Conservation (phyloP, 768 basidiomycete genomes). For the Phylloporus arenicola region DNA sequence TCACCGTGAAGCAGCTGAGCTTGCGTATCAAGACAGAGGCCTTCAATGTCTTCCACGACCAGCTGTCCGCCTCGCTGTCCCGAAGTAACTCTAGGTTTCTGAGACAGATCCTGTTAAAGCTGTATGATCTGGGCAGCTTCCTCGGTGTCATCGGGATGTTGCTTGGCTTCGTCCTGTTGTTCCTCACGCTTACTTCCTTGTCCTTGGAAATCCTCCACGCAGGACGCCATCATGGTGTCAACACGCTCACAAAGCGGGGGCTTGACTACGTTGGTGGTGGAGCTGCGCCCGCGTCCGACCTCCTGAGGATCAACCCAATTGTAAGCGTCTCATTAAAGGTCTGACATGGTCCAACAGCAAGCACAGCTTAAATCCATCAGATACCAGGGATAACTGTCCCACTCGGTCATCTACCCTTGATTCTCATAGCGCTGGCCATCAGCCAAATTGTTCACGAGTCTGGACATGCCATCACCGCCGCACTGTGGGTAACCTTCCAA, state of each 20-base stretch:
- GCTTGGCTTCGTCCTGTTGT: slow-evolving; percentile 35
- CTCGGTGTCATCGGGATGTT: slow-evolving; percentile 46
- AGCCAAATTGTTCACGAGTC: slow-evolving; percentile 74
- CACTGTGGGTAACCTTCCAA: slow-evolving; percentile 46
- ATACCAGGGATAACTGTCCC: slow-evolving; percentile 83
- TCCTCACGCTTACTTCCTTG: slow-evolving; percentile 29
- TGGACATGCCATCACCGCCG: slow-evolving; percentile 74
- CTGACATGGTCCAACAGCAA: background rate
- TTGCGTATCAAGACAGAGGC: slow-evolving; percentile 43
- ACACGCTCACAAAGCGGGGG: slow-evolving; percentile 14
- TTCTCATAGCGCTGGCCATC: slow-evolving; percentile 55
- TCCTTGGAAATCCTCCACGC: slow-evolving; percentile 11
- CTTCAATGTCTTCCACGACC: slow-evolving; percentile 48
- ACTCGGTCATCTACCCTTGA: slow-evolving; percentile 59
- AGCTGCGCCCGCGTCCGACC: background rate
- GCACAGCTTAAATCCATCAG: slow-evolving; percentile 32
- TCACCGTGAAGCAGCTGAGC: slow-evolving; percentile 25
- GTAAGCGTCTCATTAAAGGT: slow-evolving; percentile 19
- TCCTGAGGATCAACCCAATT: slow-evolving; percentile 23
- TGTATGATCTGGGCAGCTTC: slow-evolving; percentile 50
- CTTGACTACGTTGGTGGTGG: background rate
- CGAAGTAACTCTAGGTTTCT: slow-evolving; percentile 23
- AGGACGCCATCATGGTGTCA: background rate
- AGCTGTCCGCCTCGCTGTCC: slow-evolving; percentile 33
- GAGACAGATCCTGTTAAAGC: slow-evolving; percentile 23